phyloP scores from a whole-genome alignment of 768 basidiomycete genomes.

The Naematelia aurantialba region DNA sequence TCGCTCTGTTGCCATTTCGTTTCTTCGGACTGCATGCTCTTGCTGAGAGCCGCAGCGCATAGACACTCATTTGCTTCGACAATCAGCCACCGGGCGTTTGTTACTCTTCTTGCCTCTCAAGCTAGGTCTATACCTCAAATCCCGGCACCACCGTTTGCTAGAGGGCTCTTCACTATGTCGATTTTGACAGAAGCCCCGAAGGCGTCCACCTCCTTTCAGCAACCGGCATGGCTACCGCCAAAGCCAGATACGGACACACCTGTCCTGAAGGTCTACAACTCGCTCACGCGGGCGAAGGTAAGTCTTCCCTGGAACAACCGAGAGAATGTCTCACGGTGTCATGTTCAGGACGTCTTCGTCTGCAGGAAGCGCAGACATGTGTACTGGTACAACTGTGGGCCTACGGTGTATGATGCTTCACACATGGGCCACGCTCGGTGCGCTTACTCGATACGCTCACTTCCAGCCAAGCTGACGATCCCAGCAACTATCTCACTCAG shows the following conservation, averaged over 20 bases:
- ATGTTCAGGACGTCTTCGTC: constrained; percentile 67
- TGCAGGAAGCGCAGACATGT: constrained; percentile 53
- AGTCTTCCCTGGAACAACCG: no score
- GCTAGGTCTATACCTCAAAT: no score
- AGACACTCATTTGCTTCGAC: no score
- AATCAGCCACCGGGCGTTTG: no score
- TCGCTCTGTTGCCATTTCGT: no score
- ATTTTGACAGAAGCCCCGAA: constrained; percentile 29
- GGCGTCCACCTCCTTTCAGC: constrained; percentile 28
- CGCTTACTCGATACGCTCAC: background rate
- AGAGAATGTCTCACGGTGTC: background rate
- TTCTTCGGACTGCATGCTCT: no score
- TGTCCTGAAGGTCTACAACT: constrained; percentile 81
- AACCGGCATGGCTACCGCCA: constrained; percentile 57
- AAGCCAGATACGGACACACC: constrained; percentile 59
- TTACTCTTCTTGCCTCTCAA: no score
- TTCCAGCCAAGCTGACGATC: constrained; percentile 57
- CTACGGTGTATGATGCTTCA: constrained; percentile 95
- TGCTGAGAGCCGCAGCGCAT: no score
- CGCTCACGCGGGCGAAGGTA: constrained; percentile 85
- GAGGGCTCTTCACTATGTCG: constrained; percentile 24
- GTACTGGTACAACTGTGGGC: constrained; percentile 97
- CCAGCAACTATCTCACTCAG: constrained; percentile 94
- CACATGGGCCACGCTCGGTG: constrained; percentile 94
- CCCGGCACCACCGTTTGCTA: no score